Base-by-base conservation (phyloP, 768 basidiomycete genomes). In the Tylopilus intermedius region DNA sequence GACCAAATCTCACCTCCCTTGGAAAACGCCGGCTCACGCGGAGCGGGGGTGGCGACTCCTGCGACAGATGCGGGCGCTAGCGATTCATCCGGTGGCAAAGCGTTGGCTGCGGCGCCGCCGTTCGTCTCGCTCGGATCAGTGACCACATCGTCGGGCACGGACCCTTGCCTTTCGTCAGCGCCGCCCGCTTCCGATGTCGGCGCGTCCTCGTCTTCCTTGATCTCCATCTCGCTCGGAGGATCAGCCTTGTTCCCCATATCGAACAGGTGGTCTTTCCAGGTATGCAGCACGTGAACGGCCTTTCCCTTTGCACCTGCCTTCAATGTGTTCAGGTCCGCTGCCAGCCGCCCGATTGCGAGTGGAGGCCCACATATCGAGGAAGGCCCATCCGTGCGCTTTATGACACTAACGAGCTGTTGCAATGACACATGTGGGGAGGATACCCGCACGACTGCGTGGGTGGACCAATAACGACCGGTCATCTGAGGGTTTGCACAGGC, bases 241-340 rank as follows among this genome's bases (percentile, higher is more conserved):
- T 86, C 81, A 2, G 57, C 53, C 62, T 82, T 88, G n/a, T 70
- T 70, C 26, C 89, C 90, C 73, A 86, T 75, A 9, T 82, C 77
- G 81, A 87, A 92, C 10, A 91, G 65, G 59, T 76, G 70, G 59
- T 92, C 90, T 61, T 84, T 86, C 82, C 86, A 90, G 2, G 83
- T 80, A 60, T 92, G 90, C 18, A 85, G 56, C 4, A 90, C 71
- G 35, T 74, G 73, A 8, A 90, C 87, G 0, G 88, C 90, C 64
- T 92, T 92, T 1, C 90, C 90, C 60, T 88, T 90, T 48, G 72
- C 75, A 21, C 69, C 72, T n/a, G 70, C 68, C 42, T 71, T 66
- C 50, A 89, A 63, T 42, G 74, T 72, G 47, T 76, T 72, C 42
- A 76, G 71, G 15, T 79, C 63, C 9, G 88, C 68, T 4, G 83